Evolutionary conservation across 176 grass and related monocot genomes (phyloP).

Genomic region (Elaeis guineensis): DNA sequence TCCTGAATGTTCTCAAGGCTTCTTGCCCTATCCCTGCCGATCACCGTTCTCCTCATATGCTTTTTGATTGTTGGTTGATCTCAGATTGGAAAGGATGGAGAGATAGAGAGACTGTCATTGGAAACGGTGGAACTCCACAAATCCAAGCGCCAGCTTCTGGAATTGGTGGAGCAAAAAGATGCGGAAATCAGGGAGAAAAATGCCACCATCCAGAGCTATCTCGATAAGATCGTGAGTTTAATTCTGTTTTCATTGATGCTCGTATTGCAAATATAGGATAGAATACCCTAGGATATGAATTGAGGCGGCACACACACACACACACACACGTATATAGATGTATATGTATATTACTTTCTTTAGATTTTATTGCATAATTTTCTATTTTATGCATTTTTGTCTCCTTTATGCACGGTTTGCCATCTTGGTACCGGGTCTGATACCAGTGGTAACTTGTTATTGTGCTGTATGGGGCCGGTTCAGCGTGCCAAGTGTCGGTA

Average conservation of each 20-base stretch:
- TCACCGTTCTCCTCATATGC: neutral
- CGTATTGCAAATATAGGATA: neutral
- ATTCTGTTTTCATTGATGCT: neutral
- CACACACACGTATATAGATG: too few species aligned
- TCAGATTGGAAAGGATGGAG: slow-evolving; percentile 82
- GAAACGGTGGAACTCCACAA: slow-evolving; percentile 64
- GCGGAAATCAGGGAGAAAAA: slow-evolving; percentile 74
- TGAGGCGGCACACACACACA: too few species aligned
- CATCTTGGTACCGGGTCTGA: too few species aligned
- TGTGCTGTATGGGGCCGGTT: too few species aligned
- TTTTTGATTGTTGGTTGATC: neutral
- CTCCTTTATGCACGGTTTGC: too few species aligned
- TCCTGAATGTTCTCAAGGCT: neutral
- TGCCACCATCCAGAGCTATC: slow-evolving; percentile 68
- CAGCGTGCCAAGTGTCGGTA: too few species aligned
- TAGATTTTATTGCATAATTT: too few species aligned
- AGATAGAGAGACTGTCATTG: slow-evolving; percentile 56
- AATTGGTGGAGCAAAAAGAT: slow-evolving; percentile 81
- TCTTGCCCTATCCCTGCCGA: neutral
- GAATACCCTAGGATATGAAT: too few species aligned
- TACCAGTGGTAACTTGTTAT: too few species aligned
- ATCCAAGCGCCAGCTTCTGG: slow-evolving; percentile 64
- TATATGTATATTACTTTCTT: too few species aligned
- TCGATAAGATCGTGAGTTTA: slow-evolving; percentile 77
- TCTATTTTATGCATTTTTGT: too few species aligned